Evolutionary conservation across 768 basidiomycete genomes (phyloP).

Genomic region (Boletus edulis): DNA sequence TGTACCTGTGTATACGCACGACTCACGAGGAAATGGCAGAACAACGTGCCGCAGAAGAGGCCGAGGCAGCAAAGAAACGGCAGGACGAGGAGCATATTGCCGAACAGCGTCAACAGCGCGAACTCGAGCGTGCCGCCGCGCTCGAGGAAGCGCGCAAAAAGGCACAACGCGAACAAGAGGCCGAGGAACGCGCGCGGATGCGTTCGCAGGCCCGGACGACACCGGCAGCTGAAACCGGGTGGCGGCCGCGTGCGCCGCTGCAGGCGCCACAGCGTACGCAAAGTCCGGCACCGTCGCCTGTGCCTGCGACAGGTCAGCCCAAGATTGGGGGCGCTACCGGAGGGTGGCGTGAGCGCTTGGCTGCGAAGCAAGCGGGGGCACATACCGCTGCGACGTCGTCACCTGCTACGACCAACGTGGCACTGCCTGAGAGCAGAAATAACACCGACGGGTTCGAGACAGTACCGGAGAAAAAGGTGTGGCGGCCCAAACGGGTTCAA

Average conservation of each 20-base stretch:
- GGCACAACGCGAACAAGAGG: conserved; percentile 68
- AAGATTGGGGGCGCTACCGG: conserved; percentile 36
- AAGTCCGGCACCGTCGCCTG: conserved; percentile 49
- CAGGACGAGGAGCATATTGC: conserved; percentile 59
- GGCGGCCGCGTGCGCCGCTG: conserved; percentile 17
- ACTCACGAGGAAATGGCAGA: conserved; percentile 34
- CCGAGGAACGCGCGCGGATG: conserved; percentile 43
- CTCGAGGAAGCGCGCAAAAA: conserved; percentile 57
- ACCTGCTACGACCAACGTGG: conserved; percentile 11
- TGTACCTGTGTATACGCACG: background rate
- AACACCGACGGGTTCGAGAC: conserved; percentile 76
- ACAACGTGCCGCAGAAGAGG: conserved; percentile 56
- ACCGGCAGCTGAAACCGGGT: conserved; percentile 18
- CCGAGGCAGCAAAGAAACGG: conserved; percentile 49
- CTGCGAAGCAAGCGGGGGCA: background rate
- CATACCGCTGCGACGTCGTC: conserved; percentile 2
- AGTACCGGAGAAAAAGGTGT: conserved; percentile 36
- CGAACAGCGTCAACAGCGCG: conserved; percentile 52
- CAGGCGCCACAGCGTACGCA: conserved; percentile 48
- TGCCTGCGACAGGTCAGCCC: conserved; percentile 27
- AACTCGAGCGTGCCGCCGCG: conserved; percentile 48
- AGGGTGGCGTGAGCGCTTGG: conserved; percentile 56
- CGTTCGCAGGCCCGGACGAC: conserved; percentile 34
- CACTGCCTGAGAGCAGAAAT: conserved; percentile 42
- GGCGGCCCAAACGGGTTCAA: conserved; percentile 21